phyloP scores from a whole-genome alignment of 495 filamentous ascomycete genomes.

The Daldinia bambusicola region DNA sequence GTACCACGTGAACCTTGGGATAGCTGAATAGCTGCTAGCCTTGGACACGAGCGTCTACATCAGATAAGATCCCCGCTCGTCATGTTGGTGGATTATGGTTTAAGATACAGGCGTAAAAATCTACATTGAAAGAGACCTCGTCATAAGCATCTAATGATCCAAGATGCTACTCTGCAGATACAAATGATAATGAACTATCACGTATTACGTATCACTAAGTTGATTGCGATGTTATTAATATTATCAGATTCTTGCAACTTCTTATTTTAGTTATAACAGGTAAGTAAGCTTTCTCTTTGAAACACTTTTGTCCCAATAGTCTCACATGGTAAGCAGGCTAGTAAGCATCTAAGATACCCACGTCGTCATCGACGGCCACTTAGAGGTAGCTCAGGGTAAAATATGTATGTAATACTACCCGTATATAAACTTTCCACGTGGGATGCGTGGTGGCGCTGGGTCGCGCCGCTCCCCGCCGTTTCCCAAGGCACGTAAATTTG shows the following conservation, averaged over 20 bases:
- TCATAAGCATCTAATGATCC: not conserved
- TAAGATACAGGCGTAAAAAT: not conserved
- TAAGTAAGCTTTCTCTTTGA: not conserved
- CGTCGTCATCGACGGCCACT: too few species aligned
- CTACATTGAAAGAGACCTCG: not conserved
- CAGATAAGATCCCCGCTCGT: not conserved
- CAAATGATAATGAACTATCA: not conserved
- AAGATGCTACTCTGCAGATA: not conserved
- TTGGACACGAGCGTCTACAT: not conserved
- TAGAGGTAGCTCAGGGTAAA: not conserved
- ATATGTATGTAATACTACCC: not conserved
- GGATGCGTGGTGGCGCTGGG: not conserved
- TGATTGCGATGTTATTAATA: not conserved
- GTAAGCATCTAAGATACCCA: too few species aligned
- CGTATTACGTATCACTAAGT: not conserved
- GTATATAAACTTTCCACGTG: not conserved
- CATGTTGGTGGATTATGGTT: not conserved
- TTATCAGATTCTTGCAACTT: not conserved
- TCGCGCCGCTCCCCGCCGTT: not conserved
- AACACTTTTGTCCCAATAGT: not conserved
- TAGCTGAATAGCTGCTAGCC: not conserved
- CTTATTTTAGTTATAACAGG: not conserved
- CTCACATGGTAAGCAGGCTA: too few species aligned
- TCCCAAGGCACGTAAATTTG: not conserved
- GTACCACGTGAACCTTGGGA: not conserved